A percentile compares a stretch with the other conserved stretches of the same genome.
These are phyloP conservation scores for Zygotorulaspora florentina DNA, from an alignment of 805 yeast species.

Conservation along the genomic window DNA sequence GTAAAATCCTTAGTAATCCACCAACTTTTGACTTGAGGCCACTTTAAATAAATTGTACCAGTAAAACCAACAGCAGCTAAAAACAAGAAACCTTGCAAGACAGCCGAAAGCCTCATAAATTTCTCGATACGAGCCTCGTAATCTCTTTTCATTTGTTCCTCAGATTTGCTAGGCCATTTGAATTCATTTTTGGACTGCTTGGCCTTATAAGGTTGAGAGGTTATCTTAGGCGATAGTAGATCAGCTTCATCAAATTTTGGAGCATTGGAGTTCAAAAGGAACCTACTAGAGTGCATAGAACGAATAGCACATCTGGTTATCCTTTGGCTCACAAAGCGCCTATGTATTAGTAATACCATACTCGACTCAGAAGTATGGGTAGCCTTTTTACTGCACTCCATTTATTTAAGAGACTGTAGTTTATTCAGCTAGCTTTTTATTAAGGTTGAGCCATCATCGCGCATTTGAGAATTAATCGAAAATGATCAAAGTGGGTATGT, in stretches of 20 bases:
- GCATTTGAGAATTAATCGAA: not conserved
- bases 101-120: constrained; percentile 43
- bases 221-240: constrained; percentile 27
- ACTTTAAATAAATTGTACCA: constrained; percentile 37
- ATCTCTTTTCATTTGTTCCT: constrained; percentile 18
- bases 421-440: too few species aligned
- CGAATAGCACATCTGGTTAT: not conserved
- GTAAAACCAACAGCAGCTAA: constrained; percentile 38
- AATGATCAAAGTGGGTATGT: not conserved
- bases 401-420: too few species aligned
- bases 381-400: too few species aligned
- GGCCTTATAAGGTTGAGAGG: constrained; percentile 27
- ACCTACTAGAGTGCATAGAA: not conserved
- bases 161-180: constrained; percentile 23
- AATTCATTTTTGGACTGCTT: constrained; percentile 21
- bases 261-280: constrained; percentile 17
- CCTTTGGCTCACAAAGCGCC: not conserved
- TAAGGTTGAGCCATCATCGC: too few species aligned
- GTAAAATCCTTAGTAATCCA: constrained; percentile 22
- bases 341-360: not conserved
- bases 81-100: constrained; percentile 40
- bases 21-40: constrained; percentile 35
- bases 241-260: constrained; percentile 37
- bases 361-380: not conserved
- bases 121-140: constrained; percentile 37